Percentiles rank a stretch among this genome's conserved stretches.
These are phyloP conservation scores for Fusarium lateritium DNA, from an alignment of 2,329 filamentous ascomycete genomes.

Conservation along the genomic window DNA sequence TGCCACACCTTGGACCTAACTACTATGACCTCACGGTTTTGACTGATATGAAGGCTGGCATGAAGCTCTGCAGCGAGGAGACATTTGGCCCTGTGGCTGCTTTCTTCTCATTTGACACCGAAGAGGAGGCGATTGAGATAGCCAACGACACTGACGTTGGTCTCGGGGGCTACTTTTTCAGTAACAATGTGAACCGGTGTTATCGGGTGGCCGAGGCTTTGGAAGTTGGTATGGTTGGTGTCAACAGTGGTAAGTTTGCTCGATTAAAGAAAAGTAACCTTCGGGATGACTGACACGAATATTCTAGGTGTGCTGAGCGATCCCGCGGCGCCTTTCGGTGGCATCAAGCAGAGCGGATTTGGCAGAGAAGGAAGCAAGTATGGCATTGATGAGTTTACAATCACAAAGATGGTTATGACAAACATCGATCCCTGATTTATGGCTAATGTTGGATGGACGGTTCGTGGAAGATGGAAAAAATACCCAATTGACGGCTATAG, in stretches of 20 bases:
- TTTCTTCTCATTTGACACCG: slow-evolving; percentile 77
- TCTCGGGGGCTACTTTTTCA: slow-evolving; percentile 81
- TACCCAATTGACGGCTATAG: slow-evolving; percentile 35
- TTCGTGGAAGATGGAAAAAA: slow-evolving; percentile 31
- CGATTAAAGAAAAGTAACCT: not conserved
- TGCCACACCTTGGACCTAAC: slow-evolving; percentile 73
- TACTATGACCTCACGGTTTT: slow-evolving; percentile 80
- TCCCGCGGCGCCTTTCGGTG: slow-evolving; percentile 74
- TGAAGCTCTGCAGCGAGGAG: slow-evolving; percentile 77
- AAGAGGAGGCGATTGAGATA: slow-evolving; percentile 76
- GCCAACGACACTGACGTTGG: slow-evolving; percentile 78
- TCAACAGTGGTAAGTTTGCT: slow-evolving; percentile 49
- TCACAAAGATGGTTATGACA: slow-evolving; percentile 71
- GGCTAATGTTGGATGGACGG: slow-evolving; percentile 11
- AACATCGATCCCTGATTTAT: slow-evolving; percentile 45
- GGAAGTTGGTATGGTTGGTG: slow-evolving; percentile 60
- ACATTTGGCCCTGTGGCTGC: slow-evolving; percentile 81
- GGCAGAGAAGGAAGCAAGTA: slow-evolving; percentile 81
- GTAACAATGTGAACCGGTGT: slow-evolving; percentile 56
- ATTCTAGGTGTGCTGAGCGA: slow-evolving; percentile 63
- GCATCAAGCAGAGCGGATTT: slow-evolving; percentile 83
- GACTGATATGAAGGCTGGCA: slow-evolving; percentile 75
- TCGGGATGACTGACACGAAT: slow-evolving; percentile 31
- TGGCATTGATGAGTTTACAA: slow-evolving; percentile 79
- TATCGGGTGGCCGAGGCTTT: slow-evolving; percentile 63